Percentiles rank a stretch among this genome's conserved stretches.
Conservation (phyloP, 306 rosid genomes). For the Adenanthera pavonina region DNA sequence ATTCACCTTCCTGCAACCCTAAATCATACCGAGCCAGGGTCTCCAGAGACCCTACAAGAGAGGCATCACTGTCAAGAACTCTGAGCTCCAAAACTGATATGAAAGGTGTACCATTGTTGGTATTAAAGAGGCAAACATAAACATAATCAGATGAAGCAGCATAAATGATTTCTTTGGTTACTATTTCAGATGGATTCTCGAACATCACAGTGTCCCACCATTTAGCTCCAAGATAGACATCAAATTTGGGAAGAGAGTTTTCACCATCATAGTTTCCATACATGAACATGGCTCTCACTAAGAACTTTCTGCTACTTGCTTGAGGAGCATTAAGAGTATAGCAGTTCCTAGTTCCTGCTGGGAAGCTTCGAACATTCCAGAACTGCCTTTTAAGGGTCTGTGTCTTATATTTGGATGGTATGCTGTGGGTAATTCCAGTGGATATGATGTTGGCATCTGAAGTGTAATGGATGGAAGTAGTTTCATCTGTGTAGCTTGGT, state of each 20-base stretch:
- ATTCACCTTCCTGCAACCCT: constrained; percentile 37
- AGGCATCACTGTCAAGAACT: constrained; percentile 48
- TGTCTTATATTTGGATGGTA: constrained; percentile 34
- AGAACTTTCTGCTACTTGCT: constrained; percentile 39
- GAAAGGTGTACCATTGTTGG: constrained; percentile 50
- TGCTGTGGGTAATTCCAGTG: constrained; percentile 38
- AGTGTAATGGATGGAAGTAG: constrained; percentile 42
- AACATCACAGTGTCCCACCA: constrained; percentile 44
- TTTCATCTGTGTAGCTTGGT: constrained; percentile 49
- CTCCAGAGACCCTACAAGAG: constrained; percentile 36
- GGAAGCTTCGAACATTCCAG: constrained; percentile 55
- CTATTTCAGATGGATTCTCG: constrained; percentile 38
- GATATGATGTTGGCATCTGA: constrained; percentile 39
- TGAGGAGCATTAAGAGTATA: constrained; percentile 42
- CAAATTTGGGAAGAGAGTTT: constrained; percentile 45
- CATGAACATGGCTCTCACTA: constrained; percentile 48
- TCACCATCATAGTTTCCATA: constrained; percentile 49
- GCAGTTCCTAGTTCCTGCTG: constrained; percentile 46
- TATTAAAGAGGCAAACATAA: constrained; percentile 47
- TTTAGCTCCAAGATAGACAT: constrained; percentile 45
- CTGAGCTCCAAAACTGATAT: constrained; percentile 54
- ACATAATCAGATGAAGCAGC: constrained; percentile 43
- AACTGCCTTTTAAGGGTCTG: constrained; percentile 38
- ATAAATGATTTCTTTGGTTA: constrained; percentile 49
- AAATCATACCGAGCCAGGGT: constrained; percentile 44